Conservation (phyloP, 352 stramenopile species). For the Peronospora farinosa region DNA sequence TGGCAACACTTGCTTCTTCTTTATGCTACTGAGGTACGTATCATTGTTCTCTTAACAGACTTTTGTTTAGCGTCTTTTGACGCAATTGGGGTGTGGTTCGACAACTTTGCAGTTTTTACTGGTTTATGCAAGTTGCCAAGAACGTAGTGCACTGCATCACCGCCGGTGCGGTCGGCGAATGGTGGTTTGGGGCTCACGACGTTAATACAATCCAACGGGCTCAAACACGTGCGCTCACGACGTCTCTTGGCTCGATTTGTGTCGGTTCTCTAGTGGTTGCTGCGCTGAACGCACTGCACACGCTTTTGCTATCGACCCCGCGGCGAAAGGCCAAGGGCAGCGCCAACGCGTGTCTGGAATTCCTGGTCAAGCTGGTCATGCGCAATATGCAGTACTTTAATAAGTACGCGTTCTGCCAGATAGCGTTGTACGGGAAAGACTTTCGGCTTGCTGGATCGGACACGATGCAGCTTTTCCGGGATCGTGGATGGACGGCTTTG, state of each 20-base stretch:
- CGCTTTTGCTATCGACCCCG: slow-evolving; percentile 55
- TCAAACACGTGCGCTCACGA: slow-evolving; percentile 55
- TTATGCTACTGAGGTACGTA: slow-evolving; percentile 75
- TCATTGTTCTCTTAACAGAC: not conserved
- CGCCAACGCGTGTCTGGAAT: slow-evolving; percentile 79
- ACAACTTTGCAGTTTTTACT: slow-evolving; percentile 52
- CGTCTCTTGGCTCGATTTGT: slow-evolving; percentile 80
- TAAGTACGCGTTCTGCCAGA: slow-evolving; percentile 84
- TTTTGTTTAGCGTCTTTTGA: not conserved
- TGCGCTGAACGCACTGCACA: slow-evolving; percentile 56
- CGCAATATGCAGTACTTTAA: slow-evolving; percentile 82
- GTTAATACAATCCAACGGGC: slow-evolving; percentile 64
- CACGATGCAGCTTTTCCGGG: slow-evolving; percentile 75
- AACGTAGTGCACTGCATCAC: slow-evolving; percentile 85
- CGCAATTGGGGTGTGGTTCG: not conserved
- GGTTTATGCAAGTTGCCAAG: slow-evolving; percentile 79
- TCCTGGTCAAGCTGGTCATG: slow-evolving; percentile 60
- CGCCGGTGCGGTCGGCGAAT: slow-evolving; percentile 73
- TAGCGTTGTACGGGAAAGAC: slow-evolving; percentile 82
- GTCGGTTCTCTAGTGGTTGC: slow-evolving; percentile 77
- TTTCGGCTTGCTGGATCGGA: slow-evolving; percentile 67
- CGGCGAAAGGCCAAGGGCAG: slow-evolving; percentile 57
- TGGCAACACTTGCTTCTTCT: slow-evolving; percentile 76
- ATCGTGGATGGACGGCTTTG: slow-evolving; percentile 71
- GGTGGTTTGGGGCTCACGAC: slow-evolving; percentile 79